Evolutionary conservation across 129 eudicot genomes (phyloP), one percentile per base, ranked within the genome.

Genomic region (Ambrosia artemisiifolia): DNA sequence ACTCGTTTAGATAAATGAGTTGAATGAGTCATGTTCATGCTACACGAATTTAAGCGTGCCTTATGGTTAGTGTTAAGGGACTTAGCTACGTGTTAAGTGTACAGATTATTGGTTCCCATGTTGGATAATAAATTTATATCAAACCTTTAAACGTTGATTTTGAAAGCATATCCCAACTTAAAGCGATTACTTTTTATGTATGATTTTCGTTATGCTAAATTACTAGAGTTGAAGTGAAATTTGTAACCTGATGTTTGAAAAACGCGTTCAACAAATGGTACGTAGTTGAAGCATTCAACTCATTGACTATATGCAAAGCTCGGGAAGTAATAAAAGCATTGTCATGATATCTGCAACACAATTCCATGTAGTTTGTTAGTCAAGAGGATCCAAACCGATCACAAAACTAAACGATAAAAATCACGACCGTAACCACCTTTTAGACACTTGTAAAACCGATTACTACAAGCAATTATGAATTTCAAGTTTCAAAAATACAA

Each of bases 281-380:
- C 3, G 96, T 93, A 34, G 86, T 83, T 16, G 96, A 90, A 72
- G 78, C 40, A 54, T 93, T 90, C 67, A 85, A 44, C 65, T 79
- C 79, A 19, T 90, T 81, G 24, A 81, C 83, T 17, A 93, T 83
- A 72, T 93, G 98, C 85, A 93, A 72, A 6, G 93, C 98, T 0
- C 93, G 88, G 4, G 98, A 93, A 32, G 91, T 78, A 10, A 79
- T 57, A 57, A 79, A 93, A n/a, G 98, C 84, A 73, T 93, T 90
- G 81, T 93, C 98, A 75, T 93, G 98, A 81, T 93, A 93, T 62
- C 98, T 93, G 92, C 73, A 78, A 50, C 60, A 74, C 40, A 19
- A 61, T 46, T 8, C 10, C 40, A 5, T 40, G 50, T 24, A 24
- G 28, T 12, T 46, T 32, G 59, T 60, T 13, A 60, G 61, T 28